Evolutionary conservation across 208 protist species (phyloP), one percentile per base, ranked within the genome.

Genomic region (Lotmaria passim): DNA sequence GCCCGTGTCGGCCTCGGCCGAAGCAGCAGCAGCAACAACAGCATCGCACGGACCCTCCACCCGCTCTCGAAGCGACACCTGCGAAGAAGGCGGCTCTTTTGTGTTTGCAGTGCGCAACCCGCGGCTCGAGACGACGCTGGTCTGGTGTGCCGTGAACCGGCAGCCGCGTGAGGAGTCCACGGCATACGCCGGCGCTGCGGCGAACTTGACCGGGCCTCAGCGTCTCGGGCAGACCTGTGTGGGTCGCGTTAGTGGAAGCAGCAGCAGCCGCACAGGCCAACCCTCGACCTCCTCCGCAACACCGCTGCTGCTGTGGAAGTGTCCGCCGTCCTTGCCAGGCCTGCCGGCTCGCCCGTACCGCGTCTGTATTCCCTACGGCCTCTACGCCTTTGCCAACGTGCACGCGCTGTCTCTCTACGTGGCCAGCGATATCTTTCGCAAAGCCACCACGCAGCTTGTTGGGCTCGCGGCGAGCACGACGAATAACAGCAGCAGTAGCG

Each of bases 71-170:
- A 55, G 7, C 19, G 38, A 19, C 28, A 28, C 63, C 23, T 96
- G 87, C 57, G 85, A 85, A 46, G 90, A 93, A 59, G 87, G 90
- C 17, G 71, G 79, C 31, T 52, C 58, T 39, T 93, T 91, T 76
- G 30, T 86, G 61, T 89, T 90, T 51, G 84, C 84, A 5, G 78
- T 93, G 15, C 50, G 80, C 8, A 96, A 96, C 57, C 86, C 86
- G 7, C 77, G 87, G 7, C 70, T 90, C 43, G 73, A 82, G 50
- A 59, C 78, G 73, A 51, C 53, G 33, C 85, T 81, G 17, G 90
- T 93, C 34, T 96, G 90, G 90, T 93, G 85, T 64, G 82, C 80
- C 47, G 81, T 96, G 0, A 82, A 85, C 63, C 31, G 66, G 5
- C 61, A 73, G 34, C 30, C 73, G 38, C 70, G 73, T 15, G 63